Evolutionary conservation across 768 basidiomycete genomes (phyloP).

Genomic region (Mycena belliarum): DNA sequence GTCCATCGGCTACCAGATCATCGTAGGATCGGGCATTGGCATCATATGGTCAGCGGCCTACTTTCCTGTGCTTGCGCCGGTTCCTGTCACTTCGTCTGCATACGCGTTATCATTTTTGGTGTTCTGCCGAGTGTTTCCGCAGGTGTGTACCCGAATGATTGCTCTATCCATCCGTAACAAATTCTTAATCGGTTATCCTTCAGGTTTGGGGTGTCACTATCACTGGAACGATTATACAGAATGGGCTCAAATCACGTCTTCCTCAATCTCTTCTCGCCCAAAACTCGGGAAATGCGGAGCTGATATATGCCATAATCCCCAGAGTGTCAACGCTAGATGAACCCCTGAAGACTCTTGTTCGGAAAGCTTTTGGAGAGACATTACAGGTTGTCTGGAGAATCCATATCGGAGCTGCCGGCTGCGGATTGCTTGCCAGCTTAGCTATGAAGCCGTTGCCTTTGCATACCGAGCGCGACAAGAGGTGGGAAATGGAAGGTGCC

Average conservation of each 20-base stretch:
- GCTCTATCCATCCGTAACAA: not conserved
- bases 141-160: constrained; percentile 9
- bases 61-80: constrained; percentile 21
- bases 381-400: constrained; percentile 33
- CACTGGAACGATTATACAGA: constrained; percentile 35
- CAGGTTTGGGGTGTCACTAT: constrained; percentile 32
- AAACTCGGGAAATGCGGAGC: constrained; percentile 1
- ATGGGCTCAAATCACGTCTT: constrained; percentile 27
- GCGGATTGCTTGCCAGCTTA: constrained; percentile 29
- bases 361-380: constrained; percentile 28
- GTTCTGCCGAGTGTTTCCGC: constrained; percentile 19
- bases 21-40: constrained; percentile 6
- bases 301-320: constrained; percentile 32
- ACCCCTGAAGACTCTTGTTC: constrained; percentile 19
- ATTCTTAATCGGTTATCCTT: too few species aligned
- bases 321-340: constrained; percentile 23
- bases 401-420: constrained; percentile 26
- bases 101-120: constrained; percentile 39
- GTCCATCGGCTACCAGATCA: not conserved
- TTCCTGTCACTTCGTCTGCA: constrained; percentile 30
- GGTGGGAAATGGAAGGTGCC: too few species aligned
- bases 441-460: constrained; percentile 30
- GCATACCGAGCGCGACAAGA: constrained; percentile 29
- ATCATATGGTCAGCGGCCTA: constrained; percentile 12
- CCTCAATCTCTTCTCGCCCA: constrained; percentile 25